Conservation (phyloP, 1,139 yeast species). For the Meyerozyma guilliermondii region DNA sequence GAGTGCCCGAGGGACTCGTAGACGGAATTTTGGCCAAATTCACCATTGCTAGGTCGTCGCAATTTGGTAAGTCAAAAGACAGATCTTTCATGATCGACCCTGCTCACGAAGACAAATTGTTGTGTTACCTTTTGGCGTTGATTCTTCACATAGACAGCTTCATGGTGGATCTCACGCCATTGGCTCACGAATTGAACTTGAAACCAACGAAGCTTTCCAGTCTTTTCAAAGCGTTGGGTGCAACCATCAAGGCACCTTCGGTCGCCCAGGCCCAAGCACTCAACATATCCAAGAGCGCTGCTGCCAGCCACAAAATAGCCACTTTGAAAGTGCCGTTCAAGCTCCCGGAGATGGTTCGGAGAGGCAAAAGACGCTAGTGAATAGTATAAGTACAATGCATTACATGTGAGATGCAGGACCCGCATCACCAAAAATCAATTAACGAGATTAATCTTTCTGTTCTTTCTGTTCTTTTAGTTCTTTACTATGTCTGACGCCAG, state of each 20-base stretch:
- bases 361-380: slow-evolving; percentile 38
- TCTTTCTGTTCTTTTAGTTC: too few species aligned
- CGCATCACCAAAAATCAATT: background rate
- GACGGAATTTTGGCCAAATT: slow-evolving; percentile 71
- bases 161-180: slow-evolving; percentile 69
- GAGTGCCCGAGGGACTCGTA: slow-evolving; percentile 68
- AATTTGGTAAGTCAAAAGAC: slow-evolving; percentile 69
- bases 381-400: background rate
- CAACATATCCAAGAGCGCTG: slow-evolving; percentile 65
- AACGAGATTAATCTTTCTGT: too few species aligned
- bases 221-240: slow-evolving; percentile 79
- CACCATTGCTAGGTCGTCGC: slow-evolving; percentile 59
- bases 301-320: slow-evolving; percentile 73
- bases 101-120: slow-evolving; percentile 75
- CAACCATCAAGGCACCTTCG: slow-evolving; percentile 69
- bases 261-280: slow-evolving; percentile 78
- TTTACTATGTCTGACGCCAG: slow-evolving; percentile 5
- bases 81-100: slow-evolving; percentile 79
- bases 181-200: slow-evolving; percentile 79
- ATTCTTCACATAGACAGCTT: slow-evolving; percentile 74
- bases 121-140: slow-evolving; percentile 72
- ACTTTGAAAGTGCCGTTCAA: slow-evolving; percentile 82
- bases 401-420: background rate
- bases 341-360: slow-evolving; percentile 76
- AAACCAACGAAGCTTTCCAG: slow-evolving; percentile 71